These are phyloP conservation scores for Fomitopsis betulina DNA, from an alignment of 1,284 basidiomycete genomes.

Conservation along the genomic window DNA sequence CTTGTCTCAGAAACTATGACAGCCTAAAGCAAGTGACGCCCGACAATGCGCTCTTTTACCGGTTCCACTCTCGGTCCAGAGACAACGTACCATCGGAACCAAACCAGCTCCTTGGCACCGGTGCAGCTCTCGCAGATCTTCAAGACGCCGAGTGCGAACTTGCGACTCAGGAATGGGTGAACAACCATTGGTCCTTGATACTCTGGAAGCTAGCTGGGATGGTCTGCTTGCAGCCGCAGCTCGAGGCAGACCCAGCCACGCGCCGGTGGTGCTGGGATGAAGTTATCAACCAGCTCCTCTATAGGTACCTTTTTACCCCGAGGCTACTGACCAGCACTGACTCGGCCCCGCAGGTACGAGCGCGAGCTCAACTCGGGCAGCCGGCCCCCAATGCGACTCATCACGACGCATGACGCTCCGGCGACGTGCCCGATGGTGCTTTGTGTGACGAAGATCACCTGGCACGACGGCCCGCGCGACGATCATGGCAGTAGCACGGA, in stretches of 20 bases:
- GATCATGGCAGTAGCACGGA: conserved; percentile 37
- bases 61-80: conserved; percentile 44
- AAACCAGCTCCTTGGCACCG: conserved; percentile 36
- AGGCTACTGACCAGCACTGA: not conserved
- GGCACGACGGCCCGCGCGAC: conserved; percentile 29
- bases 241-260: conserved; percentile 40
- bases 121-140: conserved; percentile 50
- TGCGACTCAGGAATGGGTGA: conserved; percentile 77
- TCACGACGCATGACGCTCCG: conserved; percentile 74
- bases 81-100: not conserved
- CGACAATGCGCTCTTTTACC: conserved; percentile 56
- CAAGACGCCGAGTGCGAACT: conserved; percentile 49
- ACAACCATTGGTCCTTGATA: conserved; percentile 88
- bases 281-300: conserved; percentile 79
- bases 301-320: conserved; percentile 50
- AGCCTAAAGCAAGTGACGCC: conserved; percentile 61
- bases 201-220: conserved; percentile 94
- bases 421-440: conserved; percentile 77
- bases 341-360: conserved; percentile 66
- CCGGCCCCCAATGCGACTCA: conserved; percentile 75
- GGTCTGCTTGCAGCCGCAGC: conserved; percentile 65
- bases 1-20: conserved; percentile 38
- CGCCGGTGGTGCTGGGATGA: conserved; percentile 79
- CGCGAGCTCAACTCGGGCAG: conserved; percentile 79
- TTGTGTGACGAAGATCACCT: conserved; percentile 73